Base-by-base conservation (phyloP, 2,329 filamentous ascomycete genomes). In the Colletotrichum cereale region DNA sequence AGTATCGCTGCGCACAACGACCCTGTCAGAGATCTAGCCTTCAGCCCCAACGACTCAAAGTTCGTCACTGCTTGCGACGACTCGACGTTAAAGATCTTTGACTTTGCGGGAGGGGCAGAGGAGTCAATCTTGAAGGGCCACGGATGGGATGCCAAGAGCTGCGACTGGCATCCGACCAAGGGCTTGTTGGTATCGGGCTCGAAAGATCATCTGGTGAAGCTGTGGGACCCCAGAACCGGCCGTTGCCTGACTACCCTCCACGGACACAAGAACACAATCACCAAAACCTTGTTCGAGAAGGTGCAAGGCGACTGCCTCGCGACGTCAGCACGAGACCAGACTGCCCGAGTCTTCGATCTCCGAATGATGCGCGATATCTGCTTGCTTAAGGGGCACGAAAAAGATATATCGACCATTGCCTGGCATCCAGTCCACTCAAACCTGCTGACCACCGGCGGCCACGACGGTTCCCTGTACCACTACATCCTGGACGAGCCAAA, bases 351-450 rank as follows among this genome's bases (percentile, higher is more conserved):
- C 56, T 98, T 98, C 78, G 96, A 99, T 80, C 87, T 99, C 67
- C 91, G 96, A 60, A 97, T 97, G 93, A 98, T 99, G 96, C 93
- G 96, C 74, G 96, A 99, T 80, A 95, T 98, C 67, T 94, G 95
- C 76, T 89, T 98, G 57, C 88, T 99, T 29, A 93, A 96, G 76
- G 96, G 96, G 10, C 95, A 98, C 79, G 95, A 98, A 76, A 98
- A 98, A 82, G 96, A 98, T 75, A 94, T 99, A 72, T 96, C 94
- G 16, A 97, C 95, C 1, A 84, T 99, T 62, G 88, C 93, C 4
- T 99, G 96, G 94, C 96, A 99, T 81, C 96, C 96, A 0, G 89
- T 97, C 63, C 96, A 98, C 80, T 89, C 93, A 66, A 95, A 94
- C 68, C 86, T 99, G 52, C 89, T 99, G 42, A 96, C 93, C 65